Percentiles rank a stretch among this genome's conserved stretches.
These are phyloP conservation scores for Aureobasidium zeae DNA, from an alignment of 2,329 filamentous ascomycete species.

Conservation along the genomic window DNA sequence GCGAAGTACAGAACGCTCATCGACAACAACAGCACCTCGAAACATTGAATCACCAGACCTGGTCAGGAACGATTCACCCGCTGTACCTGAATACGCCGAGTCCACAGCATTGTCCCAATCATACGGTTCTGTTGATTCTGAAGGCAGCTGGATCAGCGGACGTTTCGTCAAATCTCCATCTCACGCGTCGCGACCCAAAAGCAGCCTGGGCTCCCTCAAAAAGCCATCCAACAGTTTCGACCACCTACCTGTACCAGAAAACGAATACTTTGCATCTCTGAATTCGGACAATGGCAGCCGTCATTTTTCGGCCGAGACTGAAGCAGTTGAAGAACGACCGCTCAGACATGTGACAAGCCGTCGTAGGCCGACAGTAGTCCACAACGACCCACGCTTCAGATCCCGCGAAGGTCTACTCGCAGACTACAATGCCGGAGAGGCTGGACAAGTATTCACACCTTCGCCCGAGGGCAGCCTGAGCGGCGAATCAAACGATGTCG, in stretches of 20 bases:
- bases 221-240: constrained; percentile 53
- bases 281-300: constrained; percentile 21
- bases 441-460: neutral
- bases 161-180: constrained; percentile 46
- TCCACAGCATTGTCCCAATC: constrained; percentile 57
- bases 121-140: constrained; percentile 86
- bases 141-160: constrained; percentile 91
- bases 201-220: constrained; percentile 39
- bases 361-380: constrained; percentile 56
- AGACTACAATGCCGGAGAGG: constrained; percentile 30
- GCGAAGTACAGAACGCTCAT: too few species aligned
- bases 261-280: constrained; percentile 60
- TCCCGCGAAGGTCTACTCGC: constrained; percentile 53
- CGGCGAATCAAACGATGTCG: constrained; percentile 20
- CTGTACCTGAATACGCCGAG: neutral
- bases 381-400: constrained; percentile 47
- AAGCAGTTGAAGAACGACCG: constrained; percentile 5
- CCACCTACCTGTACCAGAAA: constrained; percentile 54
- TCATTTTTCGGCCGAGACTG: constrained; percentile 15
- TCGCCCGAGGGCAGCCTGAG: constrained; percentile 8
- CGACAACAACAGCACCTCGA: too few species aligned
- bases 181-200: constrained; percentile 36
- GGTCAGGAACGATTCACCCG: constrained; percentile 22
- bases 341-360: constrained; percentile 40
- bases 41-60: constrained; percentile 35